phyloP scores from a whole-genome alignment of 2,329 filamentous ascomycete genomes.

The Scytalidium sp. region DNA sequence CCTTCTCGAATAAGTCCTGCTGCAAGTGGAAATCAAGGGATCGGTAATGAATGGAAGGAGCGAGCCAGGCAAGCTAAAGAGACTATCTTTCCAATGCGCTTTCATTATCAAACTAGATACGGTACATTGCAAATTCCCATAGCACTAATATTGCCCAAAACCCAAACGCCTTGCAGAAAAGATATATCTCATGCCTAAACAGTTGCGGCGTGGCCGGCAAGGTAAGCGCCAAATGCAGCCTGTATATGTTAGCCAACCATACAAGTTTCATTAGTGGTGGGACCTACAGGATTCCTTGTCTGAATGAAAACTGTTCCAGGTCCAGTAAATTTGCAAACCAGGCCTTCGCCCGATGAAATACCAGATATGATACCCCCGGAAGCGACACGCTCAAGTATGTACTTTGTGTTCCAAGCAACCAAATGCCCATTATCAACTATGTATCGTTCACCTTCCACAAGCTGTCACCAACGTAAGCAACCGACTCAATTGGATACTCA shows the following conservation, averaged over 20 bases:
- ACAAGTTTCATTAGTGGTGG: not conserved
- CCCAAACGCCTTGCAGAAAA: not conserved
- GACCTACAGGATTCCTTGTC: constrained; percentile 75
- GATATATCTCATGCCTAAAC: constrained; percentile 8
- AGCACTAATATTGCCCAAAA: not conserved
- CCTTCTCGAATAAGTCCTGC: no score
- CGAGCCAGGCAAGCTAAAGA: no score
- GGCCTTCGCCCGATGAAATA: constrained; percentile 75
- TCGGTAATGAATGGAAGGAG: no score
- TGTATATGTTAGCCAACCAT: constrained; percentile 4
- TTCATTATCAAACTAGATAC: not conserved
- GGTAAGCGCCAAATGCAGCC: constrained; percentile 25
- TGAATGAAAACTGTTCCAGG: constrained; percentile 92
- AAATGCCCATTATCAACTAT: constrained; percentile 91
- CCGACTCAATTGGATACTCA: not conserved
- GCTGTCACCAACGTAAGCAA: constrained; percentile 26
- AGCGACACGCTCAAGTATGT: constrained; percentile 83
- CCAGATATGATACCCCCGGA: constrained; percentile 93
- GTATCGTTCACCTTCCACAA: constrained; percentile 74
- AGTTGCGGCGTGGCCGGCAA: constrained; percentile 22
- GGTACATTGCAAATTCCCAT: not conserved
- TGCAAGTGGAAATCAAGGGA: no score
- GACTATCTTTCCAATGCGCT: not conserved
- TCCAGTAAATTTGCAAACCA: constrained; percentile 92
- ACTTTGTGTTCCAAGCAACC: constrained; percentile 96